Base-by-base conservation (phyloP, 1,284 basidiomycete genomes). In the Malassezia sympodialis region DNA sequence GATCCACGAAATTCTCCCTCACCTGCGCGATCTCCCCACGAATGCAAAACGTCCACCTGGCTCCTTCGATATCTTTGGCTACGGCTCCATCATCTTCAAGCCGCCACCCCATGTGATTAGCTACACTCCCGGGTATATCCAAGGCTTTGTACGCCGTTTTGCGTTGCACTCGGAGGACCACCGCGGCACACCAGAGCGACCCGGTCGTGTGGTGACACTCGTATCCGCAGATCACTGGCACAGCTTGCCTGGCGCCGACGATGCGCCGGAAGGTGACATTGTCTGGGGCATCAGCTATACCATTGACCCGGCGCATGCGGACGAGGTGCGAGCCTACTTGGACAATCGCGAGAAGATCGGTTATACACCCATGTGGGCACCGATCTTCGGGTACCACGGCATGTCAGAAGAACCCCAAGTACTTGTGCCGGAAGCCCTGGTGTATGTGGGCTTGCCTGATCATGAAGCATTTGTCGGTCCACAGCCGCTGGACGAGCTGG, bases 251-350 rank as follows among this genome's bases (percentile, higher is more conserved):
- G 49, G 49, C 32, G 46, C 59, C 8, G 60, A 63, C 21, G 78
- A 86, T 39, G 85, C 87, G 23, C 68, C 64, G 6, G 71, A 72
- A 44, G 69, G 61, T 27, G 69, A 72, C 57, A 80, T 82, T 35
- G 87, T 90, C 4, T 90, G 88, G 88, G 88, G 88, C 11, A 76
- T 90, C 24, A 85, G 84, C 21, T 88, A 86, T 73, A 87, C 85
- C 11, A 88, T 90, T 68, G 85, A 90, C 64, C 84, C 87, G 0
- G 78, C 72, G 26, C 81, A 86, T 63, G 82, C 82, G 46, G 75
- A 79, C 0, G 85, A 88, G 73, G 88, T 89, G 14, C 79, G 84
- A 35, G 84, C 84, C 49, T 88, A 90, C 71, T 76, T 90, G 68
- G 88, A 88, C 85, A 68, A 87, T 68, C 79, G 88, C 56, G 87